A percentile compares a stretch with the other conserved stretches of the same genome.
phyloP scores from a whole-genome alignment of 2,329 filamentous ascomycete genomes.

The Pseudogymnoascus sp. region DNA sequence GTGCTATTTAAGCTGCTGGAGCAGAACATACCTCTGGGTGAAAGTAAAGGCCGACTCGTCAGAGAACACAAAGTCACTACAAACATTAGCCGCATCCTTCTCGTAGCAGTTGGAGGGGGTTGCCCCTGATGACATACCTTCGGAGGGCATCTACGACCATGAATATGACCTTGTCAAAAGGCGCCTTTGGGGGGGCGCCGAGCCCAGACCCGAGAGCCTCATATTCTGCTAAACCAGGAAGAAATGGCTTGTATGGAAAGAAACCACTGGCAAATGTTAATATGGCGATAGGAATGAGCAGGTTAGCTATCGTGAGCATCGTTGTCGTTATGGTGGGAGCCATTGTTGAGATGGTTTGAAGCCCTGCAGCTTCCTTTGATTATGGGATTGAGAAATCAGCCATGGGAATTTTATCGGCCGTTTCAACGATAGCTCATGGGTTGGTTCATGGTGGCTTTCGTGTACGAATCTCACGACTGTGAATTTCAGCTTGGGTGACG shows the following conservation, averaged over 20 bases:
- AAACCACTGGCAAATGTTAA: slow-evolving; percentile 80
- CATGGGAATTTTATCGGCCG: neutral
- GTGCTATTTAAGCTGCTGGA: slow-evolving; percentile 5
- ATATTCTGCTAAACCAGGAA: slow-evolving; percentile 73
- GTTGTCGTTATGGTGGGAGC: slow-evolving; percentile 18
- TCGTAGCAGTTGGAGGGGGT: neutral
- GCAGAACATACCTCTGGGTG: slow-evolving; percentile 64
- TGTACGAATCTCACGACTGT: neutral
- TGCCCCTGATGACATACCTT: slow-evolving; percentile 47
- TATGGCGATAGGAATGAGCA: slow-evolving; percentile 68
- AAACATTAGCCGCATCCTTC: slow-evolving; percentile 19
- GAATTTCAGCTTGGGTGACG: slow-evolving; percentile 2
- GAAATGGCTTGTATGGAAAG: slow-evolving; percentile 93
- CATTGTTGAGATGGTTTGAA: slow-evolving; percentile 18
- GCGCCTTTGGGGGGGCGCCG: slow-evolving; percentile 51
- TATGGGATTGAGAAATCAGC: neutral
- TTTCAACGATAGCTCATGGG: neutral
- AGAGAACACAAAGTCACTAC: slow-evolving; percentile 86
- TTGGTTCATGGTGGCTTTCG: slow-evolving; percentile 8
- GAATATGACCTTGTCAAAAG: slow-evolving; percentile 86
- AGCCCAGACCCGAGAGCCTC: slow-evolving; percentile 46
- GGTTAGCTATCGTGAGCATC: slow-evolving; percentile 58
- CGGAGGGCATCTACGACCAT: slow-evolving; percentile 96
- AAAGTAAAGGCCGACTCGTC: slow-evolving; percentile 73
- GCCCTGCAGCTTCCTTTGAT: neutral